Conservation (phyloP, 495 filamentous ascomycete species). For the Polyplosphaeria fusca region DNA sequence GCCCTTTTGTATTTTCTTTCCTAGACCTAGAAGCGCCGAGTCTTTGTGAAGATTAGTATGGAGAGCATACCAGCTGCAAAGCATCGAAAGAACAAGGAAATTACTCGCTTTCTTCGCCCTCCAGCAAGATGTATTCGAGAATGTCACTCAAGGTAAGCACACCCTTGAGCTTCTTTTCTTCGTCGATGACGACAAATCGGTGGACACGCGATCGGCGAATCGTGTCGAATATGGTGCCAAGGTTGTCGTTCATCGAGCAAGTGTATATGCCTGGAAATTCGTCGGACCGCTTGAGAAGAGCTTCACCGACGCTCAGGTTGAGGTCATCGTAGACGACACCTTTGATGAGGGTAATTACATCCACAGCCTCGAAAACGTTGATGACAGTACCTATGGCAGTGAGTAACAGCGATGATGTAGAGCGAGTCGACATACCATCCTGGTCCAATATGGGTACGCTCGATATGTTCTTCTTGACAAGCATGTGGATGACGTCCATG, state of each 20-base stretch:
- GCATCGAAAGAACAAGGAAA: too few species aligned
- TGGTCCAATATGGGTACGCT: conserved; percentile 90
- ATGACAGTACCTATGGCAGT: conserved; percentile 62
- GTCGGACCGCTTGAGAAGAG: conserved; percentile 78
- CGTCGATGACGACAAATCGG: conserved; percentile 87
- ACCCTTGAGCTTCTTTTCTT: conserved; percentile 77
- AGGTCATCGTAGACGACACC: conserved; percentile 90
- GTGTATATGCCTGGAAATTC: conserved; percentile 97
- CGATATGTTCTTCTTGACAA: conserved; percentile 90
- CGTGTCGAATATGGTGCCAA: conserved; percentile 95
- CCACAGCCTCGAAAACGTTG: conserved; percentile 97
- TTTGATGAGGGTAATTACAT: conserved; percentile 94
- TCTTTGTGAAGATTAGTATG: too few species aligned
- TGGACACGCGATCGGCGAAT: conserved; percentile 93
- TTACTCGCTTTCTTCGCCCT: conserved; percentile 59
- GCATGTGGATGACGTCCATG: conserved; percentile 90
- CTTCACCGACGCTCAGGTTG: conserved; percentile 81
- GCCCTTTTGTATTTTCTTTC: too few species aligned
- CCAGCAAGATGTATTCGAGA: conserved; percentile 86
- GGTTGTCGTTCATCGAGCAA: conserved; percentile 82
- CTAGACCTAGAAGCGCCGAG: too few species aligned
- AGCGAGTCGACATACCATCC: conserved; percentile 51
- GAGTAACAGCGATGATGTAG: not conserved
- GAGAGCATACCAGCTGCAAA: too few species aligned
- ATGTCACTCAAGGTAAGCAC: conserved; percentile 95